These are phyloP conservation scores for Talaromyces adpressus DNA, from an alignment of 495 filamentous ascomycete genomes.

Conservation along the genomic window DNA sequence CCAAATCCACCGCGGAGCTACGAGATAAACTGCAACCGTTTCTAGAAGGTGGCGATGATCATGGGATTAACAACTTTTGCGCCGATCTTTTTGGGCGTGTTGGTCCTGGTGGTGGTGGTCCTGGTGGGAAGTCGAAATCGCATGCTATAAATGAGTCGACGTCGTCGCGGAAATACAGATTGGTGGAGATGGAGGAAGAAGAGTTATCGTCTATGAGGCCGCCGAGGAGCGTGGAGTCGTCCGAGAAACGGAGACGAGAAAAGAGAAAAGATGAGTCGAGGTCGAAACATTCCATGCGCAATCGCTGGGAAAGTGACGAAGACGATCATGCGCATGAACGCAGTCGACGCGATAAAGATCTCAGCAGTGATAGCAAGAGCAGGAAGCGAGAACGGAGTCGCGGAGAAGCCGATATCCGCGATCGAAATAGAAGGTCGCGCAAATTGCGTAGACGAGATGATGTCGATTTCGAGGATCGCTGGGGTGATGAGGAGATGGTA, in stretches of 20 bases:
- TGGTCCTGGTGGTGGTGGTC: constrained; percentile 23
- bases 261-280: constrained; percentile 25
- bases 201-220: constrained; percentile 21
- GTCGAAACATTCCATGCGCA: constrained; percentile 9
- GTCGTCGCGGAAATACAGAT: constrained; percentile 52
- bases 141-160: constrained; percentile 13
- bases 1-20: constrained; percentile 45
- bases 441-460: constrained; percentile 46
- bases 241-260: constrained; percentile 13
- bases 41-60: constrained; percentile 39
- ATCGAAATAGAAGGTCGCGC: constrained; percentile 39
- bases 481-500: constrained; percentile 69
- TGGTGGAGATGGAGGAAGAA: constrained; percentile 73
- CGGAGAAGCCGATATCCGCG: constrained; percentile 33
- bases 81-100: constrained; percentile 45
- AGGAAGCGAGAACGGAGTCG: constrained; percentile 38
- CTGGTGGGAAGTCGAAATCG: constrained; percentile 14
- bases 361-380: constrained; percentile 17
- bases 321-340: constrained; percentile 3
- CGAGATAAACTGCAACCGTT: constrained; percentile 48
- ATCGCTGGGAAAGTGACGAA: constrained; percentile 6
- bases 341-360: constrained; percentile 26
- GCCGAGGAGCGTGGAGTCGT: constrained; percentile 34
- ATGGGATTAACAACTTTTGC: constrained; percentile 45
- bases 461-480: constrained; percentile 64